Base-by-base conservation (phyloP, 2,329 filamentous ascomycete species). In the Arthrocladium fulminans region DNA sequence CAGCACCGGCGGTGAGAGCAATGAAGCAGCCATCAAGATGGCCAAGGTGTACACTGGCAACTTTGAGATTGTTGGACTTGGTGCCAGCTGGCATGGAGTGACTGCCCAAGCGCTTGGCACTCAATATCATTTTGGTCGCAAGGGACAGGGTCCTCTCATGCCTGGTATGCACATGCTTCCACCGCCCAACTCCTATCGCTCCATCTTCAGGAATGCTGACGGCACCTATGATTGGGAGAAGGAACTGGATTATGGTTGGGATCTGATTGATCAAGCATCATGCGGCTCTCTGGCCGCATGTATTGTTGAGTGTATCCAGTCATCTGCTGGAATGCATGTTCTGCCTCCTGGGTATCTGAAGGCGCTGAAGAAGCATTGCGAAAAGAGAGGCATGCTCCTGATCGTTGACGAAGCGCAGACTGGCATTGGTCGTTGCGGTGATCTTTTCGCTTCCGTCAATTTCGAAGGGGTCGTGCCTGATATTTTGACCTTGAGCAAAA, bases 181-280 rank as follows among this genome's bases (percentile, higher is more conserved):
- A 0, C 70, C 76, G 0, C 80, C 80, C 0, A 75, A 83, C 54
- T 68, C 73, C 0, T 83, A 82, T 58, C 74, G 79, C 3, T 82
- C 79, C 0, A 68, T 74, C 0, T 84, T 84, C 61, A 71, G 75
- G 8, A 71, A 73, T 29, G 19, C 72, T 0, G 78, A 83, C 52
- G 79, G 79, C 1, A 71, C 71, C 0, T 78, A 84, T 53, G 80
- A 84, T 59, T 84, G 80, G 80, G 68, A 79, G 54, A 73, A 76
- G 0, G 81, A 84, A 59, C 64, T 84, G 12, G 72, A 79, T 9
- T 83, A 76, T 55, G 79, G 77, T 3, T 84, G 77, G 71, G 66
- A 67, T 15, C 66, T 83, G 63, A 67, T 84, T 17, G 79, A 84
- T 51, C 67, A 71, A 38, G 73, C 77, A 47, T 78, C 73, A 1